Evolutionary conservation across 192 early-diverging fungal species (phyloP).

Genomic region (Linnemannia schmuckeri): DNA sequence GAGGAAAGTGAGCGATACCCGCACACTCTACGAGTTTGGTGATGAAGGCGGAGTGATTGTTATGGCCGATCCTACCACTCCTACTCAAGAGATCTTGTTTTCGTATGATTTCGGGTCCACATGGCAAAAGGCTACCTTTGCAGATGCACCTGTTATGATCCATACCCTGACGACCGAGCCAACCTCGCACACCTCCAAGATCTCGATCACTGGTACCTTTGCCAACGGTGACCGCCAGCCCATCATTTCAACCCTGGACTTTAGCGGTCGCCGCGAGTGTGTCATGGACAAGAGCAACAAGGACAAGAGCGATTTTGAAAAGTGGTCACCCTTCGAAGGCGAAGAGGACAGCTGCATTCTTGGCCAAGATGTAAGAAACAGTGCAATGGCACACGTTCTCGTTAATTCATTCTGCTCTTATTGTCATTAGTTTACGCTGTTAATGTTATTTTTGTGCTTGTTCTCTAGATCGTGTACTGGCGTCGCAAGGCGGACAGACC

Average conservation of each 20-base stretch:
- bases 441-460: neutral
- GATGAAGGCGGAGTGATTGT: conserved; percentile 92
- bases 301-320: conserved; percentile 88
- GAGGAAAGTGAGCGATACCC: conserved; percentile 76
- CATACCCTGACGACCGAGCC: conserved; percentile 73
- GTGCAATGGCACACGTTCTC: too few relatives aligned
- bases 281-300: conserved; percentile 61
- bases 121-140: conserved; percentile 77
- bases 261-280: conserved; percentile 61
- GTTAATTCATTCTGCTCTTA: neutral
- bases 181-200: conserved; percentile 74
- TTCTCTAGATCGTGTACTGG: conserved; percentile 72
- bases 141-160: conserved; percentile 71
- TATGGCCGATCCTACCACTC: conserved; percentile 77
- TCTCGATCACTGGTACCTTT: conserved; percentile 77
- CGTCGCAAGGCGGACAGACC: conserved; percentile 76
- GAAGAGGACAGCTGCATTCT: conserved; percentile 75
- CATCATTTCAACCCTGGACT: conserved; percentile 51
- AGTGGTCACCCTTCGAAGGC: conserved; percentile 82
- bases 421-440: conserved; percentile 9
- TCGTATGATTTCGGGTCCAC: conserved; percentile 85
- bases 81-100: conserved; percentile 77
- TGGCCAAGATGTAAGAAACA: conserved; percentile 60
- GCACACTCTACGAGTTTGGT: conserved; percentile 86
- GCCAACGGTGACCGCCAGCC: conserved; percentile 25